A percentile compares a stretch with the other conserved stretches of the same genome.
phyloP scores from a whole-genome alignment of 2,329 filamentous ascomycete species.

The Botrytis fabae region DNA sequence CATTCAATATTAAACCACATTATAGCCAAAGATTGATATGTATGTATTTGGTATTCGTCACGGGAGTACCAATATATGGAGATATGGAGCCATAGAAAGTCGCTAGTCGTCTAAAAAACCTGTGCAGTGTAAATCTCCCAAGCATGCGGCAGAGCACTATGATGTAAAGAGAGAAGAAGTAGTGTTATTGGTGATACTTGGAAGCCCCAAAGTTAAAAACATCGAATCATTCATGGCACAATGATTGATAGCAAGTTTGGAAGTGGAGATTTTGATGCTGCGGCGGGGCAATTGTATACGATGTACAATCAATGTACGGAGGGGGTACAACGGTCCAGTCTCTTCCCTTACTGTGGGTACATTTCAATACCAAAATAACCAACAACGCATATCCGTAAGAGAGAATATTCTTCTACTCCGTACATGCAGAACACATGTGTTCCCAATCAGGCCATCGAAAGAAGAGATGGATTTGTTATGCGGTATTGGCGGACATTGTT shows the following conservation, averaged over 20 bases:
- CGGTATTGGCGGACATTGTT: not conserved
- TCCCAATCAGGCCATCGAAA: not conserved
- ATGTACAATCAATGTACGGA: not conserved
- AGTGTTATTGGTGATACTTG: not conserved
- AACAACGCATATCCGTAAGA: not conserved
- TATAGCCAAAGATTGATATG: not conserved
- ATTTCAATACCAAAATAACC: not conserved
- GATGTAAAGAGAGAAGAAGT: not conserved
- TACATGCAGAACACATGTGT: not conserved
- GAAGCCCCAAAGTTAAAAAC: not conserved
- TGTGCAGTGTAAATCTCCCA: not conserved
- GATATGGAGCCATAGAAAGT: not conserved
- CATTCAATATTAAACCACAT: no score
- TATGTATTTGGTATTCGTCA: not conserved
- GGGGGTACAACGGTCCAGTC: not conserved
- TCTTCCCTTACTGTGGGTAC: not conserved
- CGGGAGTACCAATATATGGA: not conserved
- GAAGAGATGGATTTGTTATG: not conserved
- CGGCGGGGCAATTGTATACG: not conserved
- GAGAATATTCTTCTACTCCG: not conserved
- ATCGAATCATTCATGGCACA: not conserved
- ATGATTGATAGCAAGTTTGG: not conserved
- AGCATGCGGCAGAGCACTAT: not conserved
- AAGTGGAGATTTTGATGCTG: not conserved
- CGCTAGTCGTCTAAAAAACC: not conserved